Evolutionary conservation across 345 rosid species (phyloP).

Genomic region (Boechera retrofracta): DNA sequence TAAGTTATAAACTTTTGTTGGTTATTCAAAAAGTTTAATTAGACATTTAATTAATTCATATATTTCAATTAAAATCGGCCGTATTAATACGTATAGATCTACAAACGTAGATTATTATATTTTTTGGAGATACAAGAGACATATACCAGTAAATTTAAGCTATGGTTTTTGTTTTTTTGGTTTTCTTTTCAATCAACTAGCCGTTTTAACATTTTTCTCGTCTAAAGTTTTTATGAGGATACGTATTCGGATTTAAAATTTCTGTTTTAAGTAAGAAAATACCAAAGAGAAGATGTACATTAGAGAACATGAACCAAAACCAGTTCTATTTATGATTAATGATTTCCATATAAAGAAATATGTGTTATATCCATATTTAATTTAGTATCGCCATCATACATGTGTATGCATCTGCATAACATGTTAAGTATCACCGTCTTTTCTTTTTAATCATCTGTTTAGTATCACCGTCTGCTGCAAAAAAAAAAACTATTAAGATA

Average conservation of each 20-base stretch:
- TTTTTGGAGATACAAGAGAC: not conserved
- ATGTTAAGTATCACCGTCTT: constrained; percentile 40
- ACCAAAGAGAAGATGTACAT: not conserved
- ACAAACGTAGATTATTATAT: not conserved
- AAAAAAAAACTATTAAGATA: constrained; percentile 10
- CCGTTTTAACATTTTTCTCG: not conserved
- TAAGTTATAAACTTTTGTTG: not conserved
- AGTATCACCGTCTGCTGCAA: constrained; percentile 33
- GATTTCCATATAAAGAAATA: constrained; percentile 1
- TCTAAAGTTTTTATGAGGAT: not conserved
- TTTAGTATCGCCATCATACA: constrained; percentile 9
- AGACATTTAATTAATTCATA: not conserved
- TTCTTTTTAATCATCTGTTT: not conserved
- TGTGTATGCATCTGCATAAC: constrained; percentile 33
- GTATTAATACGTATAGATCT: not conserved
- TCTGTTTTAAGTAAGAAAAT: not conserved
- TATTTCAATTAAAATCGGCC: not conserved
- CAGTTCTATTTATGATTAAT: not conserved
- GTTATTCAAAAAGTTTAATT: not conserved
- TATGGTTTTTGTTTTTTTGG: not conserved
- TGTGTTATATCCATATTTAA: constrained; percentile 10
- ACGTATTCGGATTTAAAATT: not conserved
- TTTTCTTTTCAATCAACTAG: not conserved
- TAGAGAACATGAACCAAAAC: constrained; percentile 1
- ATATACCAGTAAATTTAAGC: not conserved